A percentile compares a stretch with the other conserved stretches of the same genome.
Evolutionary conservation across 805 yeast species (phyloP).

Genomic region (Debaryomyces maramus): DNA sequence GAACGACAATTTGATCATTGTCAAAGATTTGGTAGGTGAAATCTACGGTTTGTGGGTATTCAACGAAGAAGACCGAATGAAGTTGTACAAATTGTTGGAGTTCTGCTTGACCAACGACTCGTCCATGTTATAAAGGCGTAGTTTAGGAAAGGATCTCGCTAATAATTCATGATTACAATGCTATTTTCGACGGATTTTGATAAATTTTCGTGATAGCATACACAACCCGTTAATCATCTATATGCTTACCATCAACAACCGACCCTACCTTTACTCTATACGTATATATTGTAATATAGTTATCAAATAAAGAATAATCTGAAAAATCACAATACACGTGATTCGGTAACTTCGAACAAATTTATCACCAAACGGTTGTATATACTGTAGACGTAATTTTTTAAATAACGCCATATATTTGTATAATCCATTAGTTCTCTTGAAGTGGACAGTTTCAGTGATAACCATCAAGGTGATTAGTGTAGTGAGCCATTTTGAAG

Average conservation of each 20-base stretch:
- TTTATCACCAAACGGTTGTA: background rate
- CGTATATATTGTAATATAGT: background rate
- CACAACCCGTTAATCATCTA: no score
- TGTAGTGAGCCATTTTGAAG: background rate
- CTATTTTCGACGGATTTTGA: no score
- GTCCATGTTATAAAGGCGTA: conserved; percentile 5
- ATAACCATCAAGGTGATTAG: background rate
- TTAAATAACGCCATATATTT: background rate
- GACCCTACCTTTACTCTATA: background rate
- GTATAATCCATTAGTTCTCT: background rate
- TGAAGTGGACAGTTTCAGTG: background rate
- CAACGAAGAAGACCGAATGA: conserved; percentile 63
- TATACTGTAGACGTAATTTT: background rate
- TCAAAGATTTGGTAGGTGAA: conserved; percentile 65
- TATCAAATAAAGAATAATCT: background rate
- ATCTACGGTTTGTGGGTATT: conserved; percentile 81
- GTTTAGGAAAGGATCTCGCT: no score
- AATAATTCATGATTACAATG: no score
- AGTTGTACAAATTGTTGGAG: conserved; percentile 49
- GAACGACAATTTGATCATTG: conserved; percentile 67
- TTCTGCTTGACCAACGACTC: conserved; percentile 39
- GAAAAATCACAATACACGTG: background rate
- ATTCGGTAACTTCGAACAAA: background rate
- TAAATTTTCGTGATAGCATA: no score
- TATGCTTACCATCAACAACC: no score